Evolutionary conservation across 495 filamentous ascomycete genomes (phyloP), one percentile per base, ranked within the genome.

Genomic region (Oleoguttula mirabilis): DNA sequence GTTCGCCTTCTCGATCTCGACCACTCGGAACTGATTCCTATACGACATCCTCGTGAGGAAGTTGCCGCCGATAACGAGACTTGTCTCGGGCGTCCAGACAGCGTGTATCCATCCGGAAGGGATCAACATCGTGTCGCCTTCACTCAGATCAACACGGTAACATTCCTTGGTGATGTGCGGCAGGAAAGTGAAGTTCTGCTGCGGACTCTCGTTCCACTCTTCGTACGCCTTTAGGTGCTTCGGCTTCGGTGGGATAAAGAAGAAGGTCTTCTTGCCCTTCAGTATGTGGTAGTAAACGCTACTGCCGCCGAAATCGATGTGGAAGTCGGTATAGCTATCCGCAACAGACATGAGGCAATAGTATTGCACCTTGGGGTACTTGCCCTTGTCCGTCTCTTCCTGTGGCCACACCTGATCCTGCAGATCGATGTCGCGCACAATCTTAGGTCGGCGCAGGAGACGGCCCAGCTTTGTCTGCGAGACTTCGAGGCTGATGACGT

Each of bases 41-140:
- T 78, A 84, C 38, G 81, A 77, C 48, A 81, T 60, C 23, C 75
- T 61, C 1, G 81, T 84, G 22, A 85, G 62, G 48, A 84, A 84
- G 56, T 85, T 85, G 19, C 80, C 80, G 17, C 80, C 80, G 42
- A 85, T 82, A 14, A 85, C 80, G 33, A 85, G 55, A 50, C 78
- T 84, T 54, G 83, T 76, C 47, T 79, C 71, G 1, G 80, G 80
- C 12, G 80, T 85, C 77, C 82, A 84, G 5, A 85, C 80, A 11
- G 80, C 80, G 54, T 85, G 80, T 39, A 85, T 85, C 80, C 80
- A 85, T 10, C 80, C 80, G 10, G 80, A 80, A 4, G 80, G 80
- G 43, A 85, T 84, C 28, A 85, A 61, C 75, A 84, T 82, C 3
- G 80, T 85, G 54, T 85, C 80, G 8, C 80, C 80, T 50, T 79